phyloP scores from a whole-genome alignment of 768 basidiomycete genomes.

The Mycena galopus region DNA sequence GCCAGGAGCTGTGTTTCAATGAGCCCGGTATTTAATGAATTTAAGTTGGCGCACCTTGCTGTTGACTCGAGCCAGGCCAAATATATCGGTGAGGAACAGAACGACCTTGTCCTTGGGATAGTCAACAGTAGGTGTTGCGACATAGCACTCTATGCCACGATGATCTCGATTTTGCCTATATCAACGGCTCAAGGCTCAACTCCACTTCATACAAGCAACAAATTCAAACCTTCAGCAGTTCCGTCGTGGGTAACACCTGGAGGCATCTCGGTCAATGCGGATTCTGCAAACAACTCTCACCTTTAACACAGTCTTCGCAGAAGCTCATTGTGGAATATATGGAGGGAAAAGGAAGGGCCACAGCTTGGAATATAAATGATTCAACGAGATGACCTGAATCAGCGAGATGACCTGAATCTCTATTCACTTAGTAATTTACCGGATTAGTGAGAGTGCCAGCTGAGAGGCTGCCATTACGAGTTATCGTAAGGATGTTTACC shows the following conservation, averaged over 20 bases:
- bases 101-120: constrained; percentile 55
- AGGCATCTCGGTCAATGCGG: not conserved
- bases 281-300: not conserved
- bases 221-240: constrained; percentile 1
- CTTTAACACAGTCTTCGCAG: not conserved
- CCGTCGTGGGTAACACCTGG: not conserved
- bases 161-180: constrained; percentile 49
- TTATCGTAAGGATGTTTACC: too few relatives aligned
- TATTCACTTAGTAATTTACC: too few relatives aligned
- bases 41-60: constrained; percentile 7
- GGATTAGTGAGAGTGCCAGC: too few relatives aligned
- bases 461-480: too few relatives aligned
- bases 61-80: constrained; percentile 53
- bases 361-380: too few relatives aligned
- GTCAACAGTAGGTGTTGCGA: constrained; percentile 53
- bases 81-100: constrained; percentile 56
- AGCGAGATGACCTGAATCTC: too few relatives aligned
- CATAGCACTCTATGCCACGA: constrained; percentile 57
- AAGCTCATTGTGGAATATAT: not conserved
- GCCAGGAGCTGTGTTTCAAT: constrained; percentile 23
- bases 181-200: too few relatives aligned
- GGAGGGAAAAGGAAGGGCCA: too few relatives aligned
- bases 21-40: not conserved
- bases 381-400: too few relatives aligned
- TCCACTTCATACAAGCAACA: not conserved